Percentiles rank a stretch among this genome's conserved stretches.
These are phyloP conservation scores for Pythium dissimile DNA, from an alignment of 352 stramenopile species.

Conservation along the genomic window DNA sequence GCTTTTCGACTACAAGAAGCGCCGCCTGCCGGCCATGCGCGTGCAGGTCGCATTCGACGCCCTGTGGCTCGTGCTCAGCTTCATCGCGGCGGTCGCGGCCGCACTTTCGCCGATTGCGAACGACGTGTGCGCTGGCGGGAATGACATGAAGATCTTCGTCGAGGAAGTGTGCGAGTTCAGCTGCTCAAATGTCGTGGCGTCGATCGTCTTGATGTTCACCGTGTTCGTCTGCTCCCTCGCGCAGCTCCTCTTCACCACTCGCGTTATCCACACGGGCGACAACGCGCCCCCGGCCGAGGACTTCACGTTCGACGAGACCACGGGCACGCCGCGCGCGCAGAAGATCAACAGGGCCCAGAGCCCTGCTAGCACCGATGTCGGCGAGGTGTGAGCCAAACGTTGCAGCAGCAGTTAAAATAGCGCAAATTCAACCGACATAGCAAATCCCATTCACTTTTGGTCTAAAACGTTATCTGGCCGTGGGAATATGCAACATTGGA, in stretches of 20 bases:
- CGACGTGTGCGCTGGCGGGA: slow-evolving; percentile 48
- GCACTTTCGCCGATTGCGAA: slow-evolving; percentile 48
- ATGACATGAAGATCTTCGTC: slow-evolving; percentile 43
- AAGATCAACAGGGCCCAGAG: slow-evolving; percentile 30
- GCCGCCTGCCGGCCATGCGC: slow-evolving; percentile 35
- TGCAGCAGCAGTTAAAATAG: too few relatives aligned
- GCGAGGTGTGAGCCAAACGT: slow-evolving; percentile 31
- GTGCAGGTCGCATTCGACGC: slow-evolving; percentile 43
- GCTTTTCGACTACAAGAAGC: slow-evolving; percentile 55
- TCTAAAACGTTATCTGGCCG: too few relatives aligned
- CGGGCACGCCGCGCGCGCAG: slow-evolving; percentile 29
- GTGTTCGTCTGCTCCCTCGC: slow-evolving; percentile 50
- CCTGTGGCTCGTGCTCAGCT: slow-evolving; percentile 55
- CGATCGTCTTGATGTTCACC: slow-evolving; percentile 51
- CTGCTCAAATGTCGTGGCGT: slow-evolving; percentile 53
- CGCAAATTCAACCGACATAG: too few relatives aligned
- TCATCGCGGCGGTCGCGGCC: slow-evolving; percentile 47
- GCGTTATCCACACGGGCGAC: slow-evolving; percentile 27
- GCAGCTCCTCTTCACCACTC: slow-evolving; percentile 50
- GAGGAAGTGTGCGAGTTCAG: slow-evolving; percentile 65
- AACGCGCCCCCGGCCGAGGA: slow-evolving; percentile 28
- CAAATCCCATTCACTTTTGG: too few relatives aligned
- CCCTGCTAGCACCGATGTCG: slow-evolving; percentile 9
- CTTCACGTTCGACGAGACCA: slow-evolving; percentile 44
- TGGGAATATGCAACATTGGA: too few relatives aligned